Conservation (phyloP, 768 basidiomycete genomes). For the Termitomyces bulborhizus region DNA sequence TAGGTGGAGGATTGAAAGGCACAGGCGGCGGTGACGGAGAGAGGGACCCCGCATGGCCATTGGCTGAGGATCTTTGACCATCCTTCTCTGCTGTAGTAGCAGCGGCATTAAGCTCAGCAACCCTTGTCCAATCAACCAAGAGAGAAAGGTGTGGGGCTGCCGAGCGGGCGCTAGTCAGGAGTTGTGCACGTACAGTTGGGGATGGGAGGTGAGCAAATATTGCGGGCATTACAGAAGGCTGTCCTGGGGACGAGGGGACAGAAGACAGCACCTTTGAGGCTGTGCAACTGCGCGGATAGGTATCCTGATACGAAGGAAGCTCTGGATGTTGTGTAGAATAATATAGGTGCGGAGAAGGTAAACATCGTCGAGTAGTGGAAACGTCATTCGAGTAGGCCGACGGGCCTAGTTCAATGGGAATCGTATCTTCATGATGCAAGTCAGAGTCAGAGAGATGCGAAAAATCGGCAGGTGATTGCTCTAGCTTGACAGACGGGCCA, state of each 20-base stretch:
- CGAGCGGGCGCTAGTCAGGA: conserved; percentile 20
- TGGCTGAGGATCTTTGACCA: conserved; percentile 7
- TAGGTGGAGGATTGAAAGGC: background rate
- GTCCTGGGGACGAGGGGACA: conserved; percentile 8
- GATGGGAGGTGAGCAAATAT: conserved; percentile 30
- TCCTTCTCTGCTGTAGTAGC: conserved; percentile 3
- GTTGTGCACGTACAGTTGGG: conserved; percentile 17
- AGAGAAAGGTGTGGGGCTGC: conserved; percentile 21
- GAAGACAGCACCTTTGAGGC: conserved; percentile 5
- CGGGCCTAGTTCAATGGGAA: conserved; percentile 7
- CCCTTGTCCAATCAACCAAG: conserved; percentile 14
- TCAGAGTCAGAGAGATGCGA: conserved; percentile 11
- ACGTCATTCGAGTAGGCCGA: conserved; percentile 1
- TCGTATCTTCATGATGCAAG: conserved; percentile 12
- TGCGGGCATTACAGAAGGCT: conserved; percentile 24
- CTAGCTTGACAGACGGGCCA: conserved; percentile 25
- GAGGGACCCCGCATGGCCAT: background rate
- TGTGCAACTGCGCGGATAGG: background rate
- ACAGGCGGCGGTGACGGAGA: conserved; percentile 1
- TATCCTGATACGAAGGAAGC: background rate
- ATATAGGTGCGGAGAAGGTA: conserved; percentile 13
- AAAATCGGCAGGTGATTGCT: conserved; percentile 19
- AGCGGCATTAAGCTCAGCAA: conserved; percentile 5
- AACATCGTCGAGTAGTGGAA: conserved; percentile 2
- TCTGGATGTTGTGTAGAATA: background rate